Evolutionary conservation across 768 basidiomycete species (phyloP), one percentile per base, ranked within the genome.

Genomic region (Leccinum imitatum): DNA sequence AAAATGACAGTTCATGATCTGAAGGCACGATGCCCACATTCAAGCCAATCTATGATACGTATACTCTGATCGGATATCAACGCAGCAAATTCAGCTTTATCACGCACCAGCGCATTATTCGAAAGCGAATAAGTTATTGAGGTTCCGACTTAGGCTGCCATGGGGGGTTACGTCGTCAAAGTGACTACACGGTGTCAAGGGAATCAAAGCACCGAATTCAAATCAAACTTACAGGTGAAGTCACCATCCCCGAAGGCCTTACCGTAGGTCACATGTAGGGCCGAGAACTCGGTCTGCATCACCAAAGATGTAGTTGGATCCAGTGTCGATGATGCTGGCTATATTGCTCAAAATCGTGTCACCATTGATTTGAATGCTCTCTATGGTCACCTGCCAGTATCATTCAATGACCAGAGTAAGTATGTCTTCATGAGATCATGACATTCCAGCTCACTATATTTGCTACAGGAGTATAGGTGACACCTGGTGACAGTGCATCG

Each of bases 401-500:
- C 27, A 54, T 65, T 66, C 19, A 9, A 47, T 14, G 46, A 47
- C 11, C 21, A 47, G 3, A 41, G 44, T 59, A 35, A 25, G 62
- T 23, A 23, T 47, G 21, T 41, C 4, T 44, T 27, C 30, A 30
- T 30, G 30, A 30, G 30, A 30, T 30, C 30, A 30, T 30, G 30
- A 30, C 21, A 25, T 11, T 27, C 15, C 3, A 25, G n/a, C 59
- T 70, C 33, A 62, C 74, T 66, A 60, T 19, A 10, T 60, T 17
- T 11, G 67, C 69, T 2, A 77, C 73, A 1, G 66, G 63, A 1
- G 50, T 53, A 46, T 70, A 81, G 4, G 72, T 73, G 57, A 82
- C 57, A 11, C 79, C 79, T 39, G 66, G 67, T 70, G 66, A 81
- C 54, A 75, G 68, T n/a, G 65, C 57, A 10, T 66, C 46, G 65